Percentiles rank a stretch among this genome's conserved stretches.
These are phyloP conservation scores for Aethionema arabicum DNA, from an alignment of 345 rosid genomes.

Conservation along the genomic window DNA sequence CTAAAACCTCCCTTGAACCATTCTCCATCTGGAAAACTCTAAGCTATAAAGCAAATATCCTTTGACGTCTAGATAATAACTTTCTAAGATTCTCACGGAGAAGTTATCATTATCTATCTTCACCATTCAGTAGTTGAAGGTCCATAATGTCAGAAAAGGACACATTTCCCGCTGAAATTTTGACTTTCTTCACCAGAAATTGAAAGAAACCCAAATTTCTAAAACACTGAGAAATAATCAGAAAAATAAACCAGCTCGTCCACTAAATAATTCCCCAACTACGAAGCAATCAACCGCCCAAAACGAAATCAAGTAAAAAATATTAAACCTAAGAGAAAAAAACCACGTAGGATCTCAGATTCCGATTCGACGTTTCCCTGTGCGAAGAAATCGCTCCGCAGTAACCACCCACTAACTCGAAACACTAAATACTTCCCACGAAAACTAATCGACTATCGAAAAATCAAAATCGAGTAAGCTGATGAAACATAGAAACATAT, in stretches of 20 bases:
- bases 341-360: conserved; percentile 8
- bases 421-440: too few relatives aligned
- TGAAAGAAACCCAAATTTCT: background rate
- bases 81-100: background rate
- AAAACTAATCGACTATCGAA: background rate
- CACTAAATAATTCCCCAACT: conserved; percentile 2
- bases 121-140: conserved; percentile 27
- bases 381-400: background rate
- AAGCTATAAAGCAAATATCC: background rate
- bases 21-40: conserved; percentile 49
- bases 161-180: conserved; percentile 35
- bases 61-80: background rate
- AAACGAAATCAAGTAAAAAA: conserved; percentile 7
- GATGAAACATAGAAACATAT: background rate
- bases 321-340: background rate
- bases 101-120: conserved; percentile 10
- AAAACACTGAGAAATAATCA: conserved; percentile 1
- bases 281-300: conserved; percentile 6
- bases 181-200: conserved; percentile 10
- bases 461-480: background rate
- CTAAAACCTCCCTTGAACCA: conserved; percentile 39
- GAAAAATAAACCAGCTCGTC: background rate
- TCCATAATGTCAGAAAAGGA: conserved; percentile 8
- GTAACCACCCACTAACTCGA: background rate
- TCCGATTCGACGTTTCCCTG: background rate